Base-by-base conservation (phyloP, 768 basidiomycete genomes). In the Tremella mesenterica region DNA sequence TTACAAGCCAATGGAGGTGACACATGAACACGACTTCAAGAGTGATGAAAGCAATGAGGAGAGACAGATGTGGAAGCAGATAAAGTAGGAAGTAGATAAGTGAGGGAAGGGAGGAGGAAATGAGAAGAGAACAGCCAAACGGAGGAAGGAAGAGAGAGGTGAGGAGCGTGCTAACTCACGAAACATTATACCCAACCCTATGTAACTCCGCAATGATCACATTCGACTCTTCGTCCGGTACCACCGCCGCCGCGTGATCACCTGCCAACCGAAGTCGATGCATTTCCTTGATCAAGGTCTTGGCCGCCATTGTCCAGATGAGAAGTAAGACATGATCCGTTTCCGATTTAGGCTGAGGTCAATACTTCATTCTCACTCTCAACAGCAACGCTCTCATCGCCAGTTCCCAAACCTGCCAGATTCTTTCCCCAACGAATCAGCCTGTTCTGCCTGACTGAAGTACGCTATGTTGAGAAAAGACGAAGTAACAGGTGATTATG, bases 251-350 rank as follows among this genome's bases (percentile, higher is more conserved):
- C 44, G 23, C 25, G 1, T 25, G 34, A 36, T 60, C 51, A 20
- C 55, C 52, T 1, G 28, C 12, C 4, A 53, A 31, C 10, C 41
- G 39, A 9, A 60, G 44, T 30, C 67, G 47, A 23, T 61, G 56
- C 54, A 64, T 45, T 44, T 69, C 67, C 41, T 66, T 66, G 44
- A 66, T 44, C 8, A 69, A 49, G 4, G 53, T 31, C 33, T 63
- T 64, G 10, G 55, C 52, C 14, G 66, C 50, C 54, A 69, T 61
- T 20, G 58, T 58, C 67, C 64, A 69, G 9, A 66, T 59, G 30
- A 65, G 41, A 3, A 64, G 47, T 2, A 50, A 30, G 48, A 64
- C 60, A 13, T 61, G 52, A 25, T 69, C 67, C 44, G 64, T 59
- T 31, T 64, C 67, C n/a, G 50, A 33, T 14, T 51, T 29, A 4